phyloP scores from a whole-genome alignment of 177 flowering plant species.

The Vitis hybrid region DNA sequence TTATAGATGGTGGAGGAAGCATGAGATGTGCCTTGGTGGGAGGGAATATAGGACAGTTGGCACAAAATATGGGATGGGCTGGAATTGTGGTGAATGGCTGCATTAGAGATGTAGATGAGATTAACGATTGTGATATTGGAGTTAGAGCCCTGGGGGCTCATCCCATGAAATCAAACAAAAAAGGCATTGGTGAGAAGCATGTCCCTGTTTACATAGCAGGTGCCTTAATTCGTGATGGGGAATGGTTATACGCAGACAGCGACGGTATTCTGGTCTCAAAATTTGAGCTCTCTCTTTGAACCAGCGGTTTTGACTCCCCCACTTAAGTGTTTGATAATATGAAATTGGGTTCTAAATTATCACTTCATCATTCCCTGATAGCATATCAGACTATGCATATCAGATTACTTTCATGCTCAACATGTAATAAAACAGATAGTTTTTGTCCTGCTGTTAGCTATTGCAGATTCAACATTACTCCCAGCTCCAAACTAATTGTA shows the following conservation, averaged over 20 bases:
- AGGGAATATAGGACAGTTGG: constrained; percentile 65
- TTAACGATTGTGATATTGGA: constrained; percentile 66
- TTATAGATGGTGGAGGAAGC: constrained; percentile 72
- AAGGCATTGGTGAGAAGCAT: constrained; percentile 56
- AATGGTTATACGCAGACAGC: constrained; percentile 66
- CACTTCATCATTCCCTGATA: no score
- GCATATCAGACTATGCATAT: no score
- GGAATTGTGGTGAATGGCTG: constrained; percentile 77
- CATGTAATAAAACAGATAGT: no score
- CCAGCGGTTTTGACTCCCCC: no score
- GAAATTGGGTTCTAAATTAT: no score
- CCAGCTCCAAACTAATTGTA: no score
- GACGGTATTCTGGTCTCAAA: constrained; percentile 64
- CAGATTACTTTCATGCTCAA: no score
- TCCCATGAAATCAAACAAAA: constrained; percentile 56
- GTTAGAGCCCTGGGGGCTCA: constrained; percentile 59
- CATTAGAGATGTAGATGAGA: constrained; percentile 78
- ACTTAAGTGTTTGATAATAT: no score
- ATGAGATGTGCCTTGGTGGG: constrained; percentile 70
- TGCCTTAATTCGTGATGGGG: constrained; percentile 50
- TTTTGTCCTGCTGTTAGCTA: no score
- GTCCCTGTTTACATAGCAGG: constrained; percentile 46
- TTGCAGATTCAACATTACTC: no score
- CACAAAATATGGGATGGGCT: constrained; percentile 68
- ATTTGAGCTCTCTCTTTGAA: constrained; percentile 39